A percentile compares a stretch with the other conserved stretches of the same genome.
Evolutionary conservation across 2,329 filamentous ascomycete species (phyloP).

Genomic region (Botrytis paeoniae): DNA sequence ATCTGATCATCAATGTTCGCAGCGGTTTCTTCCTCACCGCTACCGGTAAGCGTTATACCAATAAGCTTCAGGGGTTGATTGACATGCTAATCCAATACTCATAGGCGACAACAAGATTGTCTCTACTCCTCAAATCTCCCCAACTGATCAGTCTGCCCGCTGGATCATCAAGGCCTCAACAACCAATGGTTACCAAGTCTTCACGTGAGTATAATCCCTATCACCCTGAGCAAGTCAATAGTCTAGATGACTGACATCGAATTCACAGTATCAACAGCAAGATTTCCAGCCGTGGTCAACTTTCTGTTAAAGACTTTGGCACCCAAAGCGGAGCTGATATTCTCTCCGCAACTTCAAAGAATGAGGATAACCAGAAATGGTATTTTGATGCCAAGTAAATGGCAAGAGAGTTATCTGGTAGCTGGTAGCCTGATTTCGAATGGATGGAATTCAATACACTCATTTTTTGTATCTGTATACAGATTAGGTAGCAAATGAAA

Average conservation of each 20-base stretch:
- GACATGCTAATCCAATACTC: neutral
- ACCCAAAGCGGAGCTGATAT: neutral
- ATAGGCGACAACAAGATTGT: neutral
- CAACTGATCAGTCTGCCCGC: neutral
- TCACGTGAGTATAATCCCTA: neutral
- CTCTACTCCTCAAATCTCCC: slow-evolving; percentile 7
- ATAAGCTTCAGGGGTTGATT: neutral
- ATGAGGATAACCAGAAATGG: slow-evolving; percentile 13
- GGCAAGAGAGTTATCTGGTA: neutral
- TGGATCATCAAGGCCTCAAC: neutral
- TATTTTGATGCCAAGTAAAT: neutral
- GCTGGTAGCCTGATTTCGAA: neutral
- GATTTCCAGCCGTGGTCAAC: neutral
- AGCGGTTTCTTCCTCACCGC: slow-evolving; percentile 6
- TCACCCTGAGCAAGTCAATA: neutral
- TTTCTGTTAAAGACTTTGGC: neutral
- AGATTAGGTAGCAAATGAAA: neutral
- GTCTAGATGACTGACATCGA: neutral
- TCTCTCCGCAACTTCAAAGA: neutral
- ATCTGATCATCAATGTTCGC: slow-evolving; percentile 11
- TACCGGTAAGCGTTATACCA: neutral
- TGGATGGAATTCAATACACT: neutral
- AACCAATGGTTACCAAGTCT: neutral
- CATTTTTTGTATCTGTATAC: neutral
- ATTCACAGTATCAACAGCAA: slow-evolving; percentile 5